phyloP scores from a whole-genome alignment of 2,329 filamentous ascomycete genomes.

The Epicoccum nigrum region DNA sequence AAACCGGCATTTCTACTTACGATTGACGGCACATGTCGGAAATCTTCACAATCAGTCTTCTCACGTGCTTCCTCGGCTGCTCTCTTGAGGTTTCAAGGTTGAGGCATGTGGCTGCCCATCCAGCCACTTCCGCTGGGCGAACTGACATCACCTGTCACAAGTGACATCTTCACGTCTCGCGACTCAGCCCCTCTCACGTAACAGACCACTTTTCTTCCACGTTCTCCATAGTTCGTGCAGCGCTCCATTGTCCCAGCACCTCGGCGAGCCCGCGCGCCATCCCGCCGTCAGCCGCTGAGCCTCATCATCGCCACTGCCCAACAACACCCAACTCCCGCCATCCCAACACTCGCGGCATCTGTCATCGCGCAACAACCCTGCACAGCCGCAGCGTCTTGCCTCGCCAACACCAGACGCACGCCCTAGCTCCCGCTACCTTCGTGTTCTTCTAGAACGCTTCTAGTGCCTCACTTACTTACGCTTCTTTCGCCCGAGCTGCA shows the following conservation, averaged over 20 bases:
- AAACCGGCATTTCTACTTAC: no score
- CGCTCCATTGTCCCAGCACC: conserved; percentile 5
- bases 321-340: background rate
- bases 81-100: background rate
- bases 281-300: conserved; percentile 12
- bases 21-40: background rate
- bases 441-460: conserved; percentile 4
- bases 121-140: background rate
- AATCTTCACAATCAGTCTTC: background rate
- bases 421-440: background rate
- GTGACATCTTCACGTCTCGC: background rate
- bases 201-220: background rate
- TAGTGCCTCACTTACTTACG: background rate
- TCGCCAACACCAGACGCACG: background rate
- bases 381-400: background rate
- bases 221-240: background rate
- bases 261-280: conserved; percentile 6
- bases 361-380: background rate
- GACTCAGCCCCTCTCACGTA: background rate
- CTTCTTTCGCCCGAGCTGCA: background rate
- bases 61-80: conserved; percentile 14
- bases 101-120: conserved; percentile 2
- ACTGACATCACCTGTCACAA: conserved; percentile 10
- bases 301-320: conserved; percentile 3
- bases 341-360: background rate